These are phyloP conservation scores for Ceratocystis alfenasii DNA, from an alignment of 2,329 filamentous ascomycete genomes.

Conservation along the genomic window DNA sequence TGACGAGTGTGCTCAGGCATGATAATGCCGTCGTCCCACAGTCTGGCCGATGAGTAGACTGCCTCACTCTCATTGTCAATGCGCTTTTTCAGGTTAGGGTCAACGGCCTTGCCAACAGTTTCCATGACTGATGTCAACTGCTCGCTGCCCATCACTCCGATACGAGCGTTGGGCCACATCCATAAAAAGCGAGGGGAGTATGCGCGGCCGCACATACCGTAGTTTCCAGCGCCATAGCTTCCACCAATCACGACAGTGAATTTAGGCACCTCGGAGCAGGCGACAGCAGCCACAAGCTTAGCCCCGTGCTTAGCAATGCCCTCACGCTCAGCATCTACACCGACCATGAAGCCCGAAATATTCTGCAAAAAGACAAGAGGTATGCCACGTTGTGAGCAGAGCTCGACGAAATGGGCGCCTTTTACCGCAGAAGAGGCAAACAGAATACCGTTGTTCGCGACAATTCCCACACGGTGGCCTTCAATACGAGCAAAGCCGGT, in stretches of 20 bases:
- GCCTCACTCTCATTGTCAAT: slow-evolving; percentile 88
- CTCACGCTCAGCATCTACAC: slow-evolving; percentile 77
- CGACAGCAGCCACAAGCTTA: slow-evolving; percentile 90
- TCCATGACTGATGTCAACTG: slow-evolving; percentile 90
- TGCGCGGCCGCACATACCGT: slow-evolving; percentile 93
- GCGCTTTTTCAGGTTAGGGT: slow-evolving; percentile 66
- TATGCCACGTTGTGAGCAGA: slow-evolving; percentile 80
- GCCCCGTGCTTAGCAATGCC: slow-evolving; percentile 97
- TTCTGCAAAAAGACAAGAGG: slow-evolving; percentile 92
- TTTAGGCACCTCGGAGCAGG: slow-evolving; percentile 88
- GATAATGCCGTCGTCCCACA: slow-evolving; percentile 83
- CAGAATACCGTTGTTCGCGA: slow-evolving; percentile 92
- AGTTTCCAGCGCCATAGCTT: slow-evolving; percentile 89
- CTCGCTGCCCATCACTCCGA: slow-evolving; percentile 91
- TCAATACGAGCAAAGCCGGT: slow-evolving; percentile 87
- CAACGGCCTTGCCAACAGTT: slow-evolving; percentile 64
- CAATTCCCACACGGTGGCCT: slow-evolving; percentile 79
- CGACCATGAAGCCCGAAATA: slow-evolving; percentile 97
- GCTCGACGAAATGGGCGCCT: slow-evolving; percentile 91
- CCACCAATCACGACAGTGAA: slow-evolving; percentile 94
- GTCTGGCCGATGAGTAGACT: slow-evolving; percentile 70
- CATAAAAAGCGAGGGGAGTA: slow-evolving; percentile 86
- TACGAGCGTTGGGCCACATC: slow-evolving; percentile 96
- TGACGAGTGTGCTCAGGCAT: slow-evolving; percentile 62
- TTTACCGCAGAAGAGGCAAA: slow-evolving; percentile 84